These are phyloP conservation scores for Inga oerstediana DNA, from an alignment of 306 rosid species.

Conservation along the genomic window DNA sequence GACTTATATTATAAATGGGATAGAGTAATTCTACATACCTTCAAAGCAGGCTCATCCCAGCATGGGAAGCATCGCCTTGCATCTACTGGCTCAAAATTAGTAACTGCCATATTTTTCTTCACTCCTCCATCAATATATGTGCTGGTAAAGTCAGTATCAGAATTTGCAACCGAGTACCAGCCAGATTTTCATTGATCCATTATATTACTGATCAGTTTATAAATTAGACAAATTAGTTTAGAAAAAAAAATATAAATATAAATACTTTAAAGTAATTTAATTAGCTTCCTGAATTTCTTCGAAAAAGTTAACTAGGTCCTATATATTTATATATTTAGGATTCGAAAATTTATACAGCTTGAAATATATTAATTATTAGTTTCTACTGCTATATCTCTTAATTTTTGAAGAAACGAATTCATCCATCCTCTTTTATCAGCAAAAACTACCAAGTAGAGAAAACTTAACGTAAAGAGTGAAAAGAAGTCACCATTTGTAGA, in stretches of 20 bases:
- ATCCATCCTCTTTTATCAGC: not conserved
- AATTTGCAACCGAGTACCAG: not conserved
- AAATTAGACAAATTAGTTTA: too few species aligned
- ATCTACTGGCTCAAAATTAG: conserved; percentile 70
- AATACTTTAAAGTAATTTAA: too few species aligned
- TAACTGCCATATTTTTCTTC: conserved; percentile 65
- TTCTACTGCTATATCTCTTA: not conserved
- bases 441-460: not conserved
- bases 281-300: too few species aligned
- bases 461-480: not conserved
- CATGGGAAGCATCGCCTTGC: conserved; percentile 77
- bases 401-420: not conserved
- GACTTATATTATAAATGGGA: too few species aligned
- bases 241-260: too few species aligned
- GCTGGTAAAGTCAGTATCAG: conserved; percentile 35
- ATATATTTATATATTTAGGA: too few species aligned
- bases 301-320: too few species aligned
- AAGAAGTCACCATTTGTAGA: conserved; percentile 52
- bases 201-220: too few species aligned
- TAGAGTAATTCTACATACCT: conserved; percentile 34
- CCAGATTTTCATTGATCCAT: not conserved
- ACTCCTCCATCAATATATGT: conserved; percentile 51
- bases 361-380: not conserved
- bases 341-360: not conserved
- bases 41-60: conserved; percentile 76